Evolutionary conservation across 1,284 basidiomycete genomes (phyloP), one percentile per base, ranked within the genome.

Genomic region (Thelephora terrestris): DNA sequence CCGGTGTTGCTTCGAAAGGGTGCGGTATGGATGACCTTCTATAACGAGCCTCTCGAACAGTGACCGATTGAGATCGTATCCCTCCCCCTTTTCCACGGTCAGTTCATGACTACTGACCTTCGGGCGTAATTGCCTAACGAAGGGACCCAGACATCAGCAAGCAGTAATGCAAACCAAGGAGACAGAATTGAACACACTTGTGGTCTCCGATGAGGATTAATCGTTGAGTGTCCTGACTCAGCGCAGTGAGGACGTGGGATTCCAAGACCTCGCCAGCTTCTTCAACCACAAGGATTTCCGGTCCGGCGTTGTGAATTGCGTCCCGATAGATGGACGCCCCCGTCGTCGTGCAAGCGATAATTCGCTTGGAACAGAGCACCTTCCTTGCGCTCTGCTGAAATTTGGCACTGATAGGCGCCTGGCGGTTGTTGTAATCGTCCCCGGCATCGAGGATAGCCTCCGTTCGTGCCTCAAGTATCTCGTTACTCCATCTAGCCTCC

Each of bases 261-360:
- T 84, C 80, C 7, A 84, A 54, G 36, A 84, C 83, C 56, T 84
- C 81, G 10, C 81, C 81, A 0, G 81, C 81, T 58, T 84, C 81
- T 58, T 84, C 81, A 0, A 84, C 77, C 1, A 84, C 63, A 1
- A 84, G 57, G 0, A 83, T 68, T 12, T 70, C 66, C 0, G 77
- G 75, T 3, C 59, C 56, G 2, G 71, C 74, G 0, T 61, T 66
- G 6, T 66, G 67, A 21, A 83, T 70, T 32, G 64, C 64, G 6
- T 68, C 63, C 0, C 64, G 63, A 52, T 77, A 80, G 56, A 75
- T 83, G 1, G 81, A 80, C 0, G 81, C 81, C 1, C 70, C 81
- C 0, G 80, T 83, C 0, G 81, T 81, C 0, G 80, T 84, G 52
- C 79, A 82, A 0, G 71, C 81, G 12, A 83, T 76, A 46, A 83